Evolutionary conservation across 148 eudicot genomes (phyloP).

Genomic region (Mesembryanthemum crystallinum): DNA sequence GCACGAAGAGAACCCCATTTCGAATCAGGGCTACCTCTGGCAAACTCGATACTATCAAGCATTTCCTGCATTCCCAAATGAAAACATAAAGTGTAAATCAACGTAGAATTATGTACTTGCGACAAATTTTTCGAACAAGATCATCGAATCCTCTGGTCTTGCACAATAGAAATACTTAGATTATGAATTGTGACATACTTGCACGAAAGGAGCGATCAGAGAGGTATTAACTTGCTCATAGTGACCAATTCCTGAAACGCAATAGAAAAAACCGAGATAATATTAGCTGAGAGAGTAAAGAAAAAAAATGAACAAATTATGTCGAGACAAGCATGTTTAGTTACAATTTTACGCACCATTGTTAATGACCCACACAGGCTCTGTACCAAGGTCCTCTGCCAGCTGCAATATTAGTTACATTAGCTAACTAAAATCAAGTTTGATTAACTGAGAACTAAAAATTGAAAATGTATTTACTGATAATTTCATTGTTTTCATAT

Average conservation of each 20-base stretch:
- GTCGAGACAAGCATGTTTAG: background rate
- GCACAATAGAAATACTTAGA: background rate
- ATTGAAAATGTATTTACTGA: too few species aligned
- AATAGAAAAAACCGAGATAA: background rate
- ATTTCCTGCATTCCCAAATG: constrained; percentile 38
- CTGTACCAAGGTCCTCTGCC: constrained; percentile 83
- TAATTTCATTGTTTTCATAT: background rate
- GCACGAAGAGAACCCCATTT: constrained; percentile 84
- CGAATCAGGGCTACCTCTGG: constrained; percentile 59
- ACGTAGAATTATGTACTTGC: too few species aligned
- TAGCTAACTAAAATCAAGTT: too few species aligned
- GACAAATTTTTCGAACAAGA: too few species aligned
- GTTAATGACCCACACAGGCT: constrained; percentile 84
- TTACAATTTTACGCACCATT: constrained; percentile 39
- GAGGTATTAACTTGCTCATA: constrained; percentile 46
- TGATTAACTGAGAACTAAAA: too few species aligned
- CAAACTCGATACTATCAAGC: constrained; percentile 80
- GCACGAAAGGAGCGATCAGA: constrained; percentile 46
- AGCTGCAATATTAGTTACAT: constrained; percentile 37
- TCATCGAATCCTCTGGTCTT: background rate
- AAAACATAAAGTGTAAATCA: background rate
- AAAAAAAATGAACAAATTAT: background rate
- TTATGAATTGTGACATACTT: constrained; percentile 32
- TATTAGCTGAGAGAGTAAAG: background rate
- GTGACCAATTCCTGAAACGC: constrained; percentile 46